Base-by-base conservation (phyloP, 2,329 filamentous ascomycete genomes). In the Cercospora zeina region DNA sequence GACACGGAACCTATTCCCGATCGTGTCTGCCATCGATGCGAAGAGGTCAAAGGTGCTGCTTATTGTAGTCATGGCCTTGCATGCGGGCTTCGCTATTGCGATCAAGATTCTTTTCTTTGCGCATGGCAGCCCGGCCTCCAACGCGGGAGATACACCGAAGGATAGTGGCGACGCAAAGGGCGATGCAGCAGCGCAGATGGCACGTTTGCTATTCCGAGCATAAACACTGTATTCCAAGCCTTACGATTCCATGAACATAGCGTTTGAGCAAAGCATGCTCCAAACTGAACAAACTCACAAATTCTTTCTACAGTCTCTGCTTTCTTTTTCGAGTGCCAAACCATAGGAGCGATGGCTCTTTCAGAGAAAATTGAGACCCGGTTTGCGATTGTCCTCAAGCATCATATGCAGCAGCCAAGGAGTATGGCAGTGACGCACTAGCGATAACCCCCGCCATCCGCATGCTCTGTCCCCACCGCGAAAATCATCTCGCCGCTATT, bases 91-190 rank as follows among this genome's bases (percentile, higher is more conserved):
- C 68, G 86, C 93, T 1, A 85, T 97, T 71, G 90, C 93, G 4
- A 97, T 99, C 78, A 97, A 97, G 83, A 88, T 97, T 62, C 79
- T 97, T 30, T 97, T 97, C 83, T 99, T 99, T 78, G 93, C 92
- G 69, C 84, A 79, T 60, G 68, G 68, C 4, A 70, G 67, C 53
- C 71, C 71, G 64, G 83, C 78, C 1, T 64, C 60, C 0, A 67
- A 69, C 21, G 59, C 60, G 24, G 62, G 63, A 55, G 63, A 61
- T 39, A 49, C 45, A 27, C 61, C 65, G 6, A 54, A 51, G 33
- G 55, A 56, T 4, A 42, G 59, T 30, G 56, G 33, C n/a, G 31
- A 59, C 9, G 47, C 45, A 30, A 56, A 36, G 16, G 64, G 59
- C 3, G 61, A 62, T 37, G 65, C 58, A 39, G 64, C 57, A 24